These are phyloP conservation scores for Termitomyces sp. DNA, from an alignment of 768 basidiomycete species.

Conservation along the genomic window DNA sequence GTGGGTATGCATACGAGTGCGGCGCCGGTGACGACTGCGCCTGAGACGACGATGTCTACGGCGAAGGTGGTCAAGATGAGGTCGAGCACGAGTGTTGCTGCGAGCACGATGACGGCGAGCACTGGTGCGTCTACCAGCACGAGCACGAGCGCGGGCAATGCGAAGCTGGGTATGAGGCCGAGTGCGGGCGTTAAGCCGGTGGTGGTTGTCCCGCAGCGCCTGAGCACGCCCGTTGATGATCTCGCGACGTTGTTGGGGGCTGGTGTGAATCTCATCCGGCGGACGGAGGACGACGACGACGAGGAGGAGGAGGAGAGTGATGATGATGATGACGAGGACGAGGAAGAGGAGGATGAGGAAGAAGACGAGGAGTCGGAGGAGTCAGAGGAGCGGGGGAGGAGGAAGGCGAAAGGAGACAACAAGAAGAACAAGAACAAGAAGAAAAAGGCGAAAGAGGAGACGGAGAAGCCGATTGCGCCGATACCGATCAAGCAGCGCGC, in stretches of 20 bases:
- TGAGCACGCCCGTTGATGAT: conserved; percentile 34
- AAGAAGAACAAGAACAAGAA: conserved; percentile 16
- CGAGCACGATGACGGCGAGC: background rate
- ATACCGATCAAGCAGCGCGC: conserved; percentile 54
- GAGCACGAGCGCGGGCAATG: background rate
- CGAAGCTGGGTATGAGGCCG: too few species aligned
- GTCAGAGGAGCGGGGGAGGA: conserved; percentile 20
- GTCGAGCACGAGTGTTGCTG: background rate
- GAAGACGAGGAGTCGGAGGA: conserved; percentile 13
- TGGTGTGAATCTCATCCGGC: conserved; percentile 34
- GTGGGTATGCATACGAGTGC: too few species aligned
- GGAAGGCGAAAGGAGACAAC: too few species aligned
- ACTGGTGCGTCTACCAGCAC: background rate
- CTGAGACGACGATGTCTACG: background rate
- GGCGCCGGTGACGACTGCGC: background rate
- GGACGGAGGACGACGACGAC: conserved; percentile 25
- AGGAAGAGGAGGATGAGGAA: conserved; percentile 18
- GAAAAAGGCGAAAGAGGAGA: conserved; percentile 3
- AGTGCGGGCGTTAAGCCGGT: background rate
- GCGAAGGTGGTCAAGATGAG: background rate
- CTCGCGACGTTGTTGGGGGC: conserved; percentile 37
- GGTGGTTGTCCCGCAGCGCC: conserved; percentile 3
- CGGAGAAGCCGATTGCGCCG: conserved; percentile 35
- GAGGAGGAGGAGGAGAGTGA: conserved; percentile 19
- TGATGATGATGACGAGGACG: conserved; percentile 16